Percentiles rank a stretch among this genome's conserved stretches.
These are phyloP conservation scores for Oryza punctata DNA, from an alignment of 176 grass and related monocot genomes.

Conservation along the genomic window DNA sequence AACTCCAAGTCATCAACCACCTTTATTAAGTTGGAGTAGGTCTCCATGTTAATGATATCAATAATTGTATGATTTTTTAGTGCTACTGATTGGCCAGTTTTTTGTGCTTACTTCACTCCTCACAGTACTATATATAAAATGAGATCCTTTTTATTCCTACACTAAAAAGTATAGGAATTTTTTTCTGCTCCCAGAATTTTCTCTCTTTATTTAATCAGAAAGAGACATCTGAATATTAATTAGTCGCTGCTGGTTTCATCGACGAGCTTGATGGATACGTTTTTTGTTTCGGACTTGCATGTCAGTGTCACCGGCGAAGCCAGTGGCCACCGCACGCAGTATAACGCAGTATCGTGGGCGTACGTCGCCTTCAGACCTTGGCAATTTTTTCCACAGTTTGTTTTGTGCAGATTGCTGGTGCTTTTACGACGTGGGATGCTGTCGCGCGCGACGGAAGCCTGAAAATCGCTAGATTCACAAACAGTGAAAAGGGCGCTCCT, in stretches of 20 bases:
- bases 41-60: conserved; percentile 27
- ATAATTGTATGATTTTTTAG: conserved; percentile 23
- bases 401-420: not conserved
- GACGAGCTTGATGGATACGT: conserved; percentile 7
- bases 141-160: not conserved
- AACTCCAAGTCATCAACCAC: conserved; percentile 31
- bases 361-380: not conserved
- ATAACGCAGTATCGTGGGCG: conserved; percentile 34
- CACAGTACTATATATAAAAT: not conserved
- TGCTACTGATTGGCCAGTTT: not conserved
- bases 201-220: not conserved
- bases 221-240: not conserved
- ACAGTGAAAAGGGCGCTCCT: not conserved
- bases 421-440: conserved; percentile 21
- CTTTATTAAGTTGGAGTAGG: conserved; percentile 24
- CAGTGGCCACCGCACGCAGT: conserved; percentile 29
- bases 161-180: not conserved
- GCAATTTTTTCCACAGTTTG: not conserved
- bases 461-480: conserved; percentile 5
- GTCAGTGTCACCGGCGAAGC: conserved; percentile 10
- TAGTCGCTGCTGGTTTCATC: conserved; percentile 21
- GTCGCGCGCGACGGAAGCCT: not conserved
- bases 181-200: not conserved
- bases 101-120: conserved; percentile 19
- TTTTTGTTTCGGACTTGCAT: not conserved